Base-by-base conservation (phyloP, 2,329 filamentous ascomycete species). In the Cordyceps fumosorosea region DNA sequence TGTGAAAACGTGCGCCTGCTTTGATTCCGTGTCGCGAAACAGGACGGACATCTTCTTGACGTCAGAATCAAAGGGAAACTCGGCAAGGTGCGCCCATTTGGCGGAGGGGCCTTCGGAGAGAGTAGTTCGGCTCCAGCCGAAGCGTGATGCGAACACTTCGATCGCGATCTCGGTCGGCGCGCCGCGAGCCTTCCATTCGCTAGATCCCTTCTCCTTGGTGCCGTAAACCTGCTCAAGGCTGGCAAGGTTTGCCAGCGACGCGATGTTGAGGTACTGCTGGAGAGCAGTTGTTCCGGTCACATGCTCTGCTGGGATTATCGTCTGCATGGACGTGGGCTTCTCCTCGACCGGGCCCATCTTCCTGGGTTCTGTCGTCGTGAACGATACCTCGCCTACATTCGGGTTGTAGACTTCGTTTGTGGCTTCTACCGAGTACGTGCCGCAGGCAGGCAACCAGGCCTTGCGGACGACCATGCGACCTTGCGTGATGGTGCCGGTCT, bases 231-330 rank as follows among this genome's bases (percentile, higher is more conserved):
- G 78, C 65, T 85, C 80, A 3, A 88, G 78, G 48, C 79, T 80
- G 0, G 85, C 83, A 11, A 88, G 73, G 65, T 88, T 88, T 16
- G 84, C 84, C 62, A 87, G 75, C 0, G 84, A 79, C 3, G 84
- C 82, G 29, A 86, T 79, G 56, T 82, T 79, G 26, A 88, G 77
- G 67, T 80, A 85, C 2, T 78, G 73, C 66, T 79, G 72, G 5
- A 87, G 70, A 2, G 73, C 66, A 3, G 72, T 59, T 55, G 81
- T 62, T 14, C 12, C 16, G 2, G 47, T 4, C 3, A 54, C 80
- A 45, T 80, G 73, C 14, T 80, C 73, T 1, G 80, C 62, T 1
- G 83, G 67, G 0, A 72, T 64, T 5, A 74, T 65, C 24, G 44
- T 14, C 48, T 26, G 8, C 26, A 3, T 50, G 62, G 3, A 69